phyloP scores from a whole-genome alignment of 1,139 yeast genomes.

The Kodamaea sp. region DNA sequence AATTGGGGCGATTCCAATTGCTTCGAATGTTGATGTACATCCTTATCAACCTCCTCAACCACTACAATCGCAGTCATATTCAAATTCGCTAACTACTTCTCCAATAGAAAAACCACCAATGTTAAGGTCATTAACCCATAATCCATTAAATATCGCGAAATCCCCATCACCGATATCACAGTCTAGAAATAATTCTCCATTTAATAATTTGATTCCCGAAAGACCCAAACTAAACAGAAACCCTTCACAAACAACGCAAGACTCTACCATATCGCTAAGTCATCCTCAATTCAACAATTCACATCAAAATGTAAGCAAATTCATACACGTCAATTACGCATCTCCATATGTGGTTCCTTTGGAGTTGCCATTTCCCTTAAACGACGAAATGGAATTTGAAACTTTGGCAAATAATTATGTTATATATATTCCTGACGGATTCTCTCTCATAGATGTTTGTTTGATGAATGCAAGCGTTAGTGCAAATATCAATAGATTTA shows the following conservation, averaged over 20 bases:
- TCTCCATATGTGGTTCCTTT: constrained; percentile 48
- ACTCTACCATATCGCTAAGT: constrained; percentile 24
- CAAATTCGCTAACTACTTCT: constrained; percentile 21
- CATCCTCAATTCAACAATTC: constrained; percentile 11
- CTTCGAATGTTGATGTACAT: constrained; percentile 12
- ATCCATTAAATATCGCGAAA: constrained; percentile 12
- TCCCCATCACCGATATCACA: constrained; percentile 19
- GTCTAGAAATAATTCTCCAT: constrained; percentile 9
- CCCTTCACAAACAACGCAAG: constrained; percentile 38
- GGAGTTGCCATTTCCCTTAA: constrained; percentile 39
- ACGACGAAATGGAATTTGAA: constrained; percentile 42
- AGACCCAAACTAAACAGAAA: constrained; percentile 32
- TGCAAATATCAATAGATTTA: constrained; percentile 44
- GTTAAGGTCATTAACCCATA: constrained; percentile 14
- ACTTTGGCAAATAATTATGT: constrained; percentile 42
- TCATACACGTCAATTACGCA: constrained; percentile 19
- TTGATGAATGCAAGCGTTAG: constrained; percentile 59
- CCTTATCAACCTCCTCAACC: constrained; percentile 1
- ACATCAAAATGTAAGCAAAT: constrained; percentile 11
- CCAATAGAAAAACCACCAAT: constrained; percentile 24
- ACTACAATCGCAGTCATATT: neutral
- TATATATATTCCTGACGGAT: constrained; percentile 45
- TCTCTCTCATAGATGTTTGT: constrained; percentile 52
- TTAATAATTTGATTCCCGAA: constrained; percentile 6
- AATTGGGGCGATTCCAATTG: constrained; percentile 23